Evolutionary conservation across 2,329 filamentous ascomycete species (phyloP).

Genomic region (Didymellaceae sp.): DNA sequence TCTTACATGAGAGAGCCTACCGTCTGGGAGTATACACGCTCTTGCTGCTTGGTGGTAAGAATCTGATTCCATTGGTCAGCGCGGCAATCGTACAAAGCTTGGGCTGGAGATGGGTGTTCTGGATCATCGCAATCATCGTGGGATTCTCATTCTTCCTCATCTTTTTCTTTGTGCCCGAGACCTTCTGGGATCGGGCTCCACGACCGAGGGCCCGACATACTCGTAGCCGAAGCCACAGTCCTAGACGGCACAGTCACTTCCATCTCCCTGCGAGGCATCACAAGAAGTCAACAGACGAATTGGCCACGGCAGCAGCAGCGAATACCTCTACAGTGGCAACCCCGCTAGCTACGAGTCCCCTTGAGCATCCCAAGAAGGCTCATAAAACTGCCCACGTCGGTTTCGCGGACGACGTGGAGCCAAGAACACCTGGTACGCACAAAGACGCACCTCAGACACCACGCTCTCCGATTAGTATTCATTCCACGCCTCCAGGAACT

Average conservation of each 20-base stretch:
- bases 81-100: conserved; percentile 80
- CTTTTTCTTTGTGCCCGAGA: conserved; percentile 92
- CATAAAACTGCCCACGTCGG: conserved; percentile 54
- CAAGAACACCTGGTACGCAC: not conserved
- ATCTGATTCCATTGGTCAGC: conserved; percentile 84
- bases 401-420: conserved; percentile 55
- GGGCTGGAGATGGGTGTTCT: conserved; percentile 91
- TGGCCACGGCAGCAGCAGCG: conserved; percentile 12
- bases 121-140: conserved; percentile 83
- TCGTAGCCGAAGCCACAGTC: conserved; percentile 42
- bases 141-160: conserved; percentile 73
- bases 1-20: conserved; percentile 91
- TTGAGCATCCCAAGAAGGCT: conserved; percentile 18
- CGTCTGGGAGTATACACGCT: conserved; percentile 93
- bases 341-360: conserved; percentile 3
- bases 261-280: conserved; percentile 31
- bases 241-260: conserved; percentile 40
- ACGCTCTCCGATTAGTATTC: conserved; percentile 24
- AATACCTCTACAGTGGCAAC: conserved; percentile 1
- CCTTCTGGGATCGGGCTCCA: conserved; percentile 91
- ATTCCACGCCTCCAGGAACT: conserved; percentile 15
- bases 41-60: conserved; percentile 87
- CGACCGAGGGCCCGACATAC: conserved; percentile 48
- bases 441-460: conserved; percentile 16
- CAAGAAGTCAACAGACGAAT: conserved; percentile 24